These are phyloP conservation scores for Daldinia sp. DNA, from an alignment of 2,329 filamentous ascomycete species.

Conservation along the genomic window DNA sequence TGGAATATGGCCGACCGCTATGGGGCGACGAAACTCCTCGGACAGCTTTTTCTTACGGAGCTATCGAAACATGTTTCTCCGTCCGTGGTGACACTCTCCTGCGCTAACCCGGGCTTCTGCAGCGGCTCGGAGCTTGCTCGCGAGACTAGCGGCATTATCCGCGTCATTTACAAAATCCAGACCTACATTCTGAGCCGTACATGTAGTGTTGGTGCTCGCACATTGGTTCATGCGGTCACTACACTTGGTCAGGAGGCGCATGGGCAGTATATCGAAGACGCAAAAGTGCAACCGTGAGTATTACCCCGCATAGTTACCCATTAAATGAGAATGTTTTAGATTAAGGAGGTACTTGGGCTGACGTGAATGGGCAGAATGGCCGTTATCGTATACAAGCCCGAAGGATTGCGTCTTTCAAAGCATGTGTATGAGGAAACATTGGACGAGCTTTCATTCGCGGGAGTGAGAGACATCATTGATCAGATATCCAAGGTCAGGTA, in stretches of 20 bases:
- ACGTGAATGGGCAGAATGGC: slow-evolving; percentile 29
- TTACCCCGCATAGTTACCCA: background rate
- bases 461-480: background rate
- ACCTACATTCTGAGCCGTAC: background rate
- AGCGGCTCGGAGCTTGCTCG: slow-evolving; percentile 24
- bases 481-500: background rate
- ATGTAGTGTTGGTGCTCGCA: background rate
- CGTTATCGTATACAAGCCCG: slow-evolving; percentile 28
- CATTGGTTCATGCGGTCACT: background rate
- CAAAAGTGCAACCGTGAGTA: slow-evolving; percentile 29
- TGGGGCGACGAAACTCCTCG: slow-evolving; percentile 32
- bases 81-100: slow-evolving; percentile 22
- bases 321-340: background rate
- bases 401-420: slow-evolving; percentile 19
- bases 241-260: background rate
- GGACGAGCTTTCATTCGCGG: slow-evolving; percentile 9
- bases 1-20: slow-evolving; percentile 30
- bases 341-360: background rate
- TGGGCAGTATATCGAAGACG: slow-evolving; percentile 5
- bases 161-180: background rate
- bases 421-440: slow-evolving; percentile 30
- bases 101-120: slow-evolving; percentile 20
- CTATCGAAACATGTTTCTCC: slow-evolving; percentile 45
- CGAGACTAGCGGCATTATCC: slow-evolving; percentile 1
- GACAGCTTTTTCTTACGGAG: slow-evolving; percentile 46